Evolutionary conservation across 139 green algal genomes (phyloP), one percentile per base, ranked within the genome.

Genomic region (Chlorella sp.): DNA sequence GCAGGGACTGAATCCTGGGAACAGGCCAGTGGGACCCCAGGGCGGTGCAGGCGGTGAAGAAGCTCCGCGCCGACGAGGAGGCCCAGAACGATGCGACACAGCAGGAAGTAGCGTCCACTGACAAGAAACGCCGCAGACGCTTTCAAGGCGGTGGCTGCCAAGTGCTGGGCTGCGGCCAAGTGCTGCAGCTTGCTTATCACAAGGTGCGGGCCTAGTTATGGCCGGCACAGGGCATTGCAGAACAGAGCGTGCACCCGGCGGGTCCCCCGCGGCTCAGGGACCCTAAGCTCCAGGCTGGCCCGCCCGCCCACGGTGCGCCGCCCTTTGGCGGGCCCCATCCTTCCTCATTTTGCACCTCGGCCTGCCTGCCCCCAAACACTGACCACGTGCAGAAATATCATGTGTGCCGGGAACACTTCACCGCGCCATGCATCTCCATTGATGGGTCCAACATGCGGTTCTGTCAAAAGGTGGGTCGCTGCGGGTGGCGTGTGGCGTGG

Each of bases 101-200:
- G 48, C 48, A 57, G 48, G 48, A 9, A 5, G 48, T 9, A 57
- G 48, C 7, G 7, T 57, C 48, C 7, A 57, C 48, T 57, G 48
- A 57, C 5, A 57, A 57, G 48, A 57, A 57, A 57, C 48, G 48
- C 48, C 48, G 71, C 12, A 39, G 71, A 21, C 26, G 71, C 28
- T 78, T 78, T 34, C 34, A 78, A 34, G 71, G 71, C 32, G 75
- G 34, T 34, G n/a, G 75, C 34, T 81, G 75, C 75, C 75, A 81
- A 28, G 34, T 81, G 16, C 75, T 18, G 36, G n/a, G n/a, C 19
- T 81, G 75, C 75, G 14, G 34, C 34, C 28, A 48, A 34, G 14
- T 15, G n/a, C n/a, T 81, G 75, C n/a, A 81, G 75, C 75, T 81
- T 16, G n/a, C 36, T 16, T 81, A 81, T 48, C 75, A 81, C 75